A percentile compares a stretch with the other conserved stretches of the same genome.
These are phyloP conservation scores for Fraxinus greggii DNA, from an alignment of 305 asterid genomes.

Conservation along the genomic window DNA sequence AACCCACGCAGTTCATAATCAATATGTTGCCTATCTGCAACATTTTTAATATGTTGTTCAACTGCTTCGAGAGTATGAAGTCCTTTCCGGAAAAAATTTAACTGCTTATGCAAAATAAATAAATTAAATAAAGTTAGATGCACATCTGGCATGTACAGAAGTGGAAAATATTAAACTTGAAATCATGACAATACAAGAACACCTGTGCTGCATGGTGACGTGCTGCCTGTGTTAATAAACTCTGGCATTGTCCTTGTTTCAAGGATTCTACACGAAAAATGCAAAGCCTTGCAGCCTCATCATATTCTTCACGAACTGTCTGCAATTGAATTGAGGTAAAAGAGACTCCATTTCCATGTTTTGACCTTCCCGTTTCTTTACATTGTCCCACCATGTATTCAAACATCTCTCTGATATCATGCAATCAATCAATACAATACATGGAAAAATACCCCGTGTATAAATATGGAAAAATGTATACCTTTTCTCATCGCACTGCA, in stretches of 20 bases:
- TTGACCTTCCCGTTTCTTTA: slow-evolving; percentile 67
- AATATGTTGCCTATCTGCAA: slow-evolving; percentile 83
- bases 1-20: slow-evolving; percentile 68
- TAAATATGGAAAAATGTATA: slow-evolving; percentile 26
- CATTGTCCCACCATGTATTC: slow-evolving; percentile 74
- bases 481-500: slow-evolving; percentile 96
- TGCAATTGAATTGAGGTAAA: slow-evolving; percentile 71
- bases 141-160: slow-evolving; percentile 4
- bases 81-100: slow-evolving; percentile 83
- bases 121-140: slow-evolving; percentile 21
- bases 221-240: slow-evolving; percentile 89
- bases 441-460: slow-evolving; percentile 7
- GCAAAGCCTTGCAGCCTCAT: slow-evolving; percentile 82
- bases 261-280: slow-evolving; percentile 89
- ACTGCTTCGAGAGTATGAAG: slow-evolving; percentile 83
- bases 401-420: slow-evolving; percentile 63
- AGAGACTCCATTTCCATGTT: slow-evolving; percentile 75
- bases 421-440: slow-evolving; percentile 21
- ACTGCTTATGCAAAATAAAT: slow-evolving; percentile 42
- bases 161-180: slow-evolving; percentile 12
- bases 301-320: slow-evolving; percentile 82
- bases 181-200: slow-evolving; percentile 22
- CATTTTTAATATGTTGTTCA: slow-evolving; percentile 67
- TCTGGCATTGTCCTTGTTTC: slow-evolving; percentile 91
- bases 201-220: slow-evolving; percentile 99